These are phyloP conservation scores for Eucalyptus decipiens DNA, from an alignment of 345 rosid species.

Conservation along the genomic window DNA sequence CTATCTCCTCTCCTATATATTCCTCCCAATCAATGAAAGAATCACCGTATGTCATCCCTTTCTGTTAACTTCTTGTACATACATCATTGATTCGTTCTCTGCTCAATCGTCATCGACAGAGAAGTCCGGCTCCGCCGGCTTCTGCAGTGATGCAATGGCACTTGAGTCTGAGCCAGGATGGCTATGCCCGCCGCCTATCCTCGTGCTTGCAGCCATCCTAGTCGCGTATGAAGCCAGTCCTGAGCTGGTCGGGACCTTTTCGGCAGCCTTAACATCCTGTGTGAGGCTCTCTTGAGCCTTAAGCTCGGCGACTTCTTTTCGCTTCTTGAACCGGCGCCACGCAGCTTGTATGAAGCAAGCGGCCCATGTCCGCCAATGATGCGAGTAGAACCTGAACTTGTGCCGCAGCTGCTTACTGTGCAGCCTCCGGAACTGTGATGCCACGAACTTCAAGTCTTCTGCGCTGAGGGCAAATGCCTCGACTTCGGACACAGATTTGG, in stretches of 20 bases:
- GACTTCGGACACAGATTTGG: slow-evolving; percentile 67
- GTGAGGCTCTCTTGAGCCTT: slow-evolving; percentile 22
- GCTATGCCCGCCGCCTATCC: slow-evolving; percentile 8
- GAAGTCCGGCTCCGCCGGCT: slow-evolving; percentile 84
- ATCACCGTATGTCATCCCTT: not conserved
- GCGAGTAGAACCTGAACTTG: slow-evolving; percentile 75
- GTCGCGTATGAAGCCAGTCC: slow-evolving; percentile 13
- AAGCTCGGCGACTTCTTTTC: slow-evolving; percentile 39
- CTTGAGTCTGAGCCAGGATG: slow-evolving; percentile 34
- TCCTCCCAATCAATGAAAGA: not conserved
- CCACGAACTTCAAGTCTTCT: slow-evolving; percentile 77
- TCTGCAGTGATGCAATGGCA: slow-evolving; percentile 35
- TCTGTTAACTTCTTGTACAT: not conserved
- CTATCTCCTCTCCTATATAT: not conserved
- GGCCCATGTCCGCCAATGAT: slow-evolving; percentile 93
- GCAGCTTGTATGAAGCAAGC: slow-evolving; percentile 80
- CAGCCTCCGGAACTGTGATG: slow-evolving; percentile 62
- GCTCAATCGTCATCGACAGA: slow-evolving; percentile 31
- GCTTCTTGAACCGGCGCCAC: slow-evolving; percentile 60
- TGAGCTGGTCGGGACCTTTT: not conserved
- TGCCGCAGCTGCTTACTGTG: slow-evolving; percentile 82
- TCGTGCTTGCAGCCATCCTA: slow-evolving; percentile 20
- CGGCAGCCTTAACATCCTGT: not conserved
- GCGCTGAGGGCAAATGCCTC: slow-evolving; percentile 79
- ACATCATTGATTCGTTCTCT: not conserved